These are phyloP conservation scores for Colletotrichum orchidophilum DNA, from an alignment of 2,329 filamentous ascomycete species.

Conservation along the genomic window DNA sequence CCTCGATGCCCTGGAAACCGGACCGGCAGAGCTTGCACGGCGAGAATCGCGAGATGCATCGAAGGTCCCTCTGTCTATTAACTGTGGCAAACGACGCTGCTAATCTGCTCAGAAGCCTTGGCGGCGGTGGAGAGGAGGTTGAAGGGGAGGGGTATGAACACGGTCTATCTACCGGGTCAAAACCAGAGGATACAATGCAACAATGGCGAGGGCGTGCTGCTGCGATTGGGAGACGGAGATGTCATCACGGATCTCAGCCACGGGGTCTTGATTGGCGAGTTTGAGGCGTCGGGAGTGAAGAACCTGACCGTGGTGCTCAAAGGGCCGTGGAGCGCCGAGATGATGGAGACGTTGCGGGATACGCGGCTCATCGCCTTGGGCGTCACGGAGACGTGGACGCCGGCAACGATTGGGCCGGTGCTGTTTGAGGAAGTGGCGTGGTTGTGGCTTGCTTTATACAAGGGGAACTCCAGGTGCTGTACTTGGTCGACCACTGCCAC, in stretches of 20 bases:
- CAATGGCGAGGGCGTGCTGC: constrained; percentile 39
- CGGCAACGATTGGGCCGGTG: constrained; percentile 27
- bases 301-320: constrained; percentile 37
- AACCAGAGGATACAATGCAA: constrained; percentile 37
- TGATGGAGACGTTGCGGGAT: constrained; percentile 38
- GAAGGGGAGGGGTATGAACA: constrained; percentile 32
- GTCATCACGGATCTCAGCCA: constrained; percentile 14
- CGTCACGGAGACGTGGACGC: constrained; percentile 39
- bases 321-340: constrained; percentile 42
- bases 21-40: background rate
- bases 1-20: constrained; percentile 21
- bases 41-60: constrained; percentile 12
- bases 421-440: constrained; percentile 41
- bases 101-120: constrained; percentile 30
- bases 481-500: constrained; percentile 42
- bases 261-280: constrained; percentile 23
- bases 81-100: constrained; percentile 5
- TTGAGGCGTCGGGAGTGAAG: constrained; percentile 13
- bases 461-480: constrained; percentile 41
- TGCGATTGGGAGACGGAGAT: constrained; percentile 38
- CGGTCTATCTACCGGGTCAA: constrained; percentile 39
- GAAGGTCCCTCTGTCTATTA: constrained; percentile 21
- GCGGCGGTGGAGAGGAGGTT: background rate
- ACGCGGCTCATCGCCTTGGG: constrained; percentile 42
- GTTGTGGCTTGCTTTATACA: constrained; percentile 43